Base-by-base conservation (phyloP, 305 asterid species). In the Salvia sclarea region DNA sequence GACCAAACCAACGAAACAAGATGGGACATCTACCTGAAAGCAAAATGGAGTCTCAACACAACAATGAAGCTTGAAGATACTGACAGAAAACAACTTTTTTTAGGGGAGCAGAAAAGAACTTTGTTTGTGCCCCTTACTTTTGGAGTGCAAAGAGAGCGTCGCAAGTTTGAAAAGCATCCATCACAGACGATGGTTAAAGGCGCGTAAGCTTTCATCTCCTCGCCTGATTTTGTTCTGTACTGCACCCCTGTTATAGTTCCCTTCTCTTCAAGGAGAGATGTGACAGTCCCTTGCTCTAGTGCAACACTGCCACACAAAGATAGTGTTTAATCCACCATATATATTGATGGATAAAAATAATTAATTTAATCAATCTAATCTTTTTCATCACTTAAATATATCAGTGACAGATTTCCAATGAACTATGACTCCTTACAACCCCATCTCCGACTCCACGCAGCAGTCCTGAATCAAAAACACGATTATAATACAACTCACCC, bases 161-260 rank as follows among this genome's bases (percentile, higher is more conserved):
- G 80, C 59, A 92, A 81, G 80, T 89, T 92, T 30, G 98, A 92
- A 77, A 89, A 92, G 77, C 96, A 87, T 22, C 96, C 98, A 73
- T 92, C 98, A 50, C 98, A 91, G 21, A 92, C 96, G 37, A 92
- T 72, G 50, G 98, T 92, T 16, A 92, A 69, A 65, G 98, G 96
- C 2, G 98, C 95, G 53, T 84, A 83, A 11, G 92, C 87, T 69
- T 78, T 86, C 70, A 79, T 54, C 75, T 81, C 96, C 74, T 86
- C 84, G 9, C 91, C 96, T 22, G 85, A 79, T 76, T 83, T 87
- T 41, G 82, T 77, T 70, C 81, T 92, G 81, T 87, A 92, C 44
- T 82, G 93, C 13, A 90, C 91, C 18, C 98, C 98, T 79, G 78
- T 90, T 55, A 92, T 84, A 37, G 84, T 74, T 21, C 92, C 95